These are phyloP conservation scores for Candida glucosophila DNA, from an alignment of 1,139 yeast genomes.

Conservation along the genomic window DNA sequence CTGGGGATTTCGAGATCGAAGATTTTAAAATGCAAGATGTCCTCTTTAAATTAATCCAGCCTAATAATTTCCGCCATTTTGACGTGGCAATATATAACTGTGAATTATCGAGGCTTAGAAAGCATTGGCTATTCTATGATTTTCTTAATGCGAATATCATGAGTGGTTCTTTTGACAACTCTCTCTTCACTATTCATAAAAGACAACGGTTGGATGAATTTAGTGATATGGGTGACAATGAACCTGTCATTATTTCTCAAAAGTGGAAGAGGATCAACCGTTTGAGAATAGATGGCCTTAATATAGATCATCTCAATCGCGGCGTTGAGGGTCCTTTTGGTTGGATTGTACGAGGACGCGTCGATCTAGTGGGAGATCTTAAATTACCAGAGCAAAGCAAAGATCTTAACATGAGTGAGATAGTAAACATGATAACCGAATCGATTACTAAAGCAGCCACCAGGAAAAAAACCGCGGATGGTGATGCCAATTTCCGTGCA, in stretches of 20 bases:
- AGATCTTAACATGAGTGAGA: conserved; percentile 31
- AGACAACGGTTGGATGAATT: conserved; percentile 50
- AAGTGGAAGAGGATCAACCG: conserved; percentile 63
- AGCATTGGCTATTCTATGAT: conserved; percentile 91
- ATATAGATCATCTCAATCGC: conserved; percentile 79
- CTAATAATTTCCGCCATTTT: conserved; percentile 72
- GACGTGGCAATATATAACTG: conserved; percentile 81
- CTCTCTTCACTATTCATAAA: conserved; percentile 84
- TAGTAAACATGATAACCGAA: conserved; percentile 31
- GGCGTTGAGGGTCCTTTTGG: conserved; percentile 95
- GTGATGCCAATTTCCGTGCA: not conserved
- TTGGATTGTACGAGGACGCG: conserved; percentile 88
- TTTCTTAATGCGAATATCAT: conserved; percentile 74
- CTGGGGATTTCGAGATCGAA: conserved; percentile 92
- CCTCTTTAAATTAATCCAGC: conserved; percentile 73
- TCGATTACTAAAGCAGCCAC: conserved; percentile 33
- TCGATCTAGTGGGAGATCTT: conserved; percentile 87
- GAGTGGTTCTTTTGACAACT: conserved; percentile 88
- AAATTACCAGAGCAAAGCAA: conserved; percentile 63
- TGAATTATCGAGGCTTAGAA: conserved; percentile 68
- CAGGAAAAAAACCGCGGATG: conserved; percentile 20
- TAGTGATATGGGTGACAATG: conserved; percentile 8
- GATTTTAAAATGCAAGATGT: conserved; percentile 78
- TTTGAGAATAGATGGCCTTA: conserved; percentile 74
- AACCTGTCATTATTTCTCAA: conserved; percentile 6